Conservation (phyloP, 2,329 filamentous ascomycete genomes). For the Lachnellula hyalina region DNA sequence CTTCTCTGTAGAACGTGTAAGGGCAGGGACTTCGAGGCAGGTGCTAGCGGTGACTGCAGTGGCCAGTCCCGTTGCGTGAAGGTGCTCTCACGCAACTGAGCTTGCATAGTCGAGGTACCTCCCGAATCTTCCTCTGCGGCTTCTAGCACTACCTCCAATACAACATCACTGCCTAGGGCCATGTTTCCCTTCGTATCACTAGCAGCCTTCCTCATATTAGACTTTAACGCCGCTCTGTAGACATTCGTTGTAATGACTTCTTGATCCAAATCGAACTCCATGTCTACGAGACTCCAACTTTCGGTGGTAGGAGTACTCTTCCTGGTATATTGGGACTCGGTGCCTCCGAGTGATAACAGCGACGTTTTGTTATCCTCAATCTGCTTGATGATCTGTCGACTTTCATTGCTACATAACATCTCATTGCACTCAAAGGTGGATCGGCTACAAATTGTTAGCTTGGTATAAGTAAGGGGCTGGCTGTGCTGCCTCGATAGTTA, state of each 20-base stretch:
- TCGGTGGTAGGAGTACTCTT: not conserved
- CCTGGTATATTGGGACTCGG: not conserved
- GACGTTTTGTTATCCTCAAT: not conserved
- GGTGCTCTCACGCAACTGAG: not conserved
- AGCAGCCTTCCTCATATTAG: not conserved
- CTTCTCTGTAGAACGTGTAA: not conserved
- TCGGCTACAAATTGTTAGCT: slow-evolving; percentile 1
- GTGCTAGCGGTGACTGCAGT: too few species aligned
- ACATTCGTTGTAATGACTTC: not conserved
- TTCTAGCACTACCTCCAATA: not conserved
- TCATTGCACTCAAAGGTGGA: slow-evolving; percentile 2
- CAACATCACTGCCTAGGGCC: too few species aligned
- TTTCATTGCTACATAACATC: not conserved
- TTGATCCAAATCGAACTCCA: slow-evolving; percentile 2
- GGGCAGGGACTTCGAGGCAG: too few species aligned
- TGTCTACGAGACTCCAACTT: not conserved
- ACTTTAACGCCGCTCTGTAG: slow-evolving; percentile 2
- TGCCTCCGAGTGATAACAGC: not conserved
- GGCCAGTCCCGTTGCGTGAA: too few species aligned
- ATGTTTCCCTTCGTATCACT: not conserved
- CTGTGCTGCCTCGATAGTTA: not conserved
- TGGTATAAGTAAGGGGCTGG: not conserved
- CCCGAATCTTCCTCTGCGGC: not conserved
- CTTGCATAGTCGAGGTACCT: not conserved
- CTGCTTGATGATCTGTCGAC: slow-evolving; percentile 1